Evolutionary conservation across 2,329 filamentous ascomycete genomes (phyloP), one percentile per base, ranked within the genome.

Genomic region (Pyrenophora graminea): DNA sequence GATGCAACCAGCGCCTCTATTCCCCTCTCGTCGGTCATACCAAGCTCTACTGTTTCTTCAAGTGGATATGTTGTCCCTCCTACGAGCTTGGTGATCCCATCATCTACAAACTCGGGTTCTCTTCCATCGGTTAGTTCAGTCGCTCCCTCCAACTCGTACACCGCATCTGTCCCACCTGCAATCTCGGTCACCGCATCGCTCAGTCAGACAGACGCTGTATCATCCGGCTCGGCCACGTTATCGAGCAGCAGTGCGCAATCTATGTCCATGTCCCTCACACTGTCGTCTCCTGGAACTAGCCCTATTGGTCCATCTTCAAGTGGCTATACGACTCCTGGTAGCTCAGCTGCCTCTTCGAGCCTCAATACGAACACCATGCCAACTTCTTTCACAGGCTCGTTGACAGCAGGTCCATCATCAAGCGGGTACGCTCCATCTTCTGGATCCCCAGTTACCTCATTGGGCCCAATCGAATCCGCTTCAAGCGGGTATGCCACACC

Each of bases 1-100:
- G 42, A 55, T 33, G 31, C 17, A 13, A 23, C 45, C 10, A 30
- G 30, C 10, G 42, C 39, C 10, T 54, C 42, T 13, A 52, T 54
- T 18, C 31, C 47, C n/a, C 19, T 39, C 27, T 42, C 56, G 10
- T 51, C 46, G 12, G n/a, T 25, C 17, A 21, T 21, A 15, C 15
- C 45, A 17, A 48, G 25, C 30, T 41, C 39, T 25, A 15, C 21
- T 27, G 31, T 19, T 30, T n/a, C 37, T 15, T 48, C 53, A 9
- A 50, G n/a, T 40, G 48, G 42, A 32, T 41, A 48, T 27, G 40
- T 15, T 8, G 25, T 39, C 15, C 52, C 23, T 40, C 32, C 47
- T 17, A 19, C 31, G 12, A 45, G 49, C 51, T 54, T 52, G 2
- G 15, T 48, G 30, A 13, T 18, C 18, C 12, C 45, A 23, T 45